Base-by-base conservation (phyloP, 2,329 filamentous ascomycete genomes). In the Talaromyces marneffei region DNA sequence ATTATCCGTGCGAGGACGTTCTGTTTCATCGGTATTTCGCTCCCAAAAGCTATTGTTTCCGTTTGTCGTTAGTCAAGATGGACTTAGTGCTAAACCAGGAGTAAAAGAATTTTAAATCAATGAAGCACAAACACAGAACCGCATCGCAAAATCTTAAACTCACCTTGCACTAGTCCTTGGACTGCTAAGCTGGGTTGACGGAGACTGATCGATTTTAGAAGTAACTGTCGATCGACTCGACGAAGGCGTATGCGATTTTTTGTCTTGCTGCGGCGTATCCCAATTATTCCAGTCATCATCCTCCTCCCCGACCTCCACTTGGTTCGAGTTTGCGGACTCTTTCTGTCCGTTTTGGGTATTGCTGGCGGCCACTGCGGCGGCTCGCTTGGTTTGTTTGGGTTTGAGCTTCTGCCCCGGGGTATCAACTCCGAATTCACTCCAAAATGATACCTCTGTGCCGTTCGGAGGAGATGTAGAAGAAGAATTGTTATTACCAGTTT, bases 211-310 rank as follows among this genome's bases (percentile, higher is more conserved):
- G 50, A 72, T 73, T 63, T 79, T 79, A 50, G 81, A 81, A 61
- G 77, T 77, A 50, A 82, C 75, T 37, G 80, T 82, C 18, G 80
- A 83, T 65, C 77, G 80, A 65, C 78, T 75, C 63, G 76, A 76
- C 27, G 75, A 77, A 46, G 76, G 72, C 37, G 77, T 78, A 63
- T 78, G 72, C 64, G 66, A 72, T 67, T 71, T 72, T 59, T 74
- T 71, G 9, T 35, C 35, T 20, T 70, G 69, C 59, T 73, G 68
- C 18, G 82, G 80, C 2, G 80, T 79, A 63, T 84, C 82, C 83
- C 83, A 85, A 61, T 74, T 77, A 70, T 82, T 82, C 82, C 82
- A 85, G 58, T 74, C 74, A 61, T 82, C 82, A 65, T 79, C 78
- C 52, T 76, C 75, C 37, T 20, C 57, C 64, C 80, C 80, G 65